Conservation (phyloP, 1,139 yeast species). For the Magnusiomyces magnusii region DNA sequence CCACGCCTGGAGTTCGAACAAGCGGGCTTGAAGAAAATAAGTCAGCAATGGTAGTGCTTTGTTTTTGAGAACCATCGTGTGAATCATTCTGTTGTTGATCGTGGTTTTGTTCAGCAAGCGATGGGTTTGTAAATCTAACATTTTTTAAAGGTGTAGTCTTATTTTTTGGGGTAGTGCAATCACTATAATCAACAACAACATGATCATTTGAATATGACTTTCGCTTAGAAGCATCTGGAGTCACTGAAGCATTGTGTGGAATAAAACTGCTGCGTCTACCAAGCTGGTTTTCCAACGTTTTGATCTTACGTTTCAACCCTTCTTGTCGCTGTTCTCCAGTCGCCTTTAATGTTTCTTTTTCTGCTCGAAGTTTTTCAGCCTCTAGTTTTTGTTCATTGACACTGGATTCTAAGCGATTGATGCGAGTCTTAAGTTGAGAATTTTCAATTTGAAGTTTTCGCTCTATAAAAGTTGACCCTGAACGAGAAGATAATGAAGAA, state of each 20-base stretch:
- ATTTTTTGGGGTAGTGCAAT: neutral
- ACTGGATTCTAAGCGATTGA: conserved; percentile 15
- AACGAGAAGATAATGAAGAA: neutral
- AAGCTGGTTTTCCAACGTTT: conserved; percentile 9
- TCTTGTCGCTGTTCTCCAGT: conserved; percentile 20
- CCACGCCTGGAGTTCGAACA: neutral
- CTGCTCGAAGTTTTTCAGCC: conserved; percentile 17
- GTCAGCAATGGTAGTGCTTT: neutral
- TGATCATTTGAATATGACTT: too few species aligned
- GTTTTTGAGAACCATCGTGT: neutral
- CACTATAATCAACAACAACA: neutral
- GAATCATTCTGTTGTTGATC: neutral
- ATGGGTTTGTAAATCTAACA: neutral
- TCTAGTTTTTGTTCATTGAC: conserved; percentile 15
- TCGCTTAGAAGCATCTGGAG: neutral
- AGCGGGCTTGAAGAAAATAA: neutral
- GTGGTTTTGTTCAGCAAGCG: neutral
- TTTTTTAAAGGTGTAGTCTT: neutral
- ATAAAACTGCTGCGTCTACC: neutral
- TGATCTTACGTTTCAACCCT: conserved; percentile 17
- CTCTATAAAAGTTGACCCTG: neutral
- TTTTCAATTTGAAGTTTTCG: conserved; percentile 16
- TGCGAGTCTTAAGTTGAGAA: conserved; percentile 15
- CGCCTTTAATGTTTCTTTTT: conserved; percentile 18
- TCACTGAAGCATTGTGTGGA: neutral